Percentiles rank a stretch among this genome's conserved stretches.
These are phyloP conservation scores for Pseudogymnoascus sp. DNA, from an alignment of 2,329 filamentous ascomycete genomes.

Conservation along the genomic window DNA sequence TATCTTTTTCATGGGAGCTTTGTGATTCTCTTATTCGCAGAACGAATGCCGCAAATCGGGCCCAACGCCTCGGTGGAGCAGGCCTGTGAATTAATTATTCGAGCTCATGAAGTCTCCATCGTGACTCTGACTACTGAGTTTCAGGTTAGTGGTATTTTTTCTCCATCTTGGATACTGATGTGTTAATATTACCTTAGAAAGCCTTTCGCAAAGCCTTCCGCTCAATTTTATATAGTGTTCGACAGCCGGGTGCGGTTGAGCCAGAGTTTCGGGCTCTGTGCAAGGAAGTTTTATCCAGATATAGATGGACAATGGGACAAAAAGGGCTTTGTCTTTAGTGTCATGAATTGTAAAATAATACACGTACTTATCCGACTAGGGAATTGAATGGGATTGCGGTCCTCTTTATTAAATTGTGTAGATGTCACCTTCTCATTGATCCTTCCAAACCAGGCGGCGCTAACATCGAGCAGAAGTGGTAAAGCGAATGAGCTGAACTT, in stretches of 20 bases:
- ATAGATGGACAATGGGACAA: background rate
- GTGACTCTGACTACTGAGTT: constrained; percentile 45
- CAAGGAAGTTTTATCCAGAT: background rate
- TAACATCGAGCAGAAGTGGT: background rate
- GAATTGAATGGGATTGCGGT: background rate
- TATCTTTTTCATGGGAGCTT: constrained; percentile 47
- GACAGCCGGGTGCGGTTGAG: background rate
- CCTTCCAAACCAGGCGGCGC: background rate
- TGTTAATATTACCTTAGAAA: background rate
- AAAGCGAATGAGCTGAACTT: background rate
- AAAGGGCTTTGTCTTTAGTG: background rate
- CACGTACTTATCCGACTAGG: background rate
- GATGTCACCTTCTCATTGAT: background rate
- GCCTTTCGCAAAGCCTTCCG: background rate
- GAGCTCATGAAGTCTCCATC: constrained; percentile 45
- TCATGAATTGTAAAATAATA: background rate
- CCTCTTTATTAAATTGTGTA: background rate
- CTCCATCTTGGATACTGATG: background rate
- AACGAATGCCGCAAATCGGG: constrained; percentile 40
- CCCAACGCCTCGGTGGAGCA: constrained; percentile 40
- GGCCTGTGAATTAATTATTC: constrained; percentile 44
- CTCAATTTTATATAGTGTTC: background rate
- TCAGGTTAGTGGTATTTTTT: constrained; percentile 25
- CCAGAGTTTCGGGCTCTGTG: background rate
- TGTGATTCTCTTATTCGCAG: constrained; percentile 42